Conservation (phyloP, 139 green algal genomes). For the Microglena sp. region DNA sequence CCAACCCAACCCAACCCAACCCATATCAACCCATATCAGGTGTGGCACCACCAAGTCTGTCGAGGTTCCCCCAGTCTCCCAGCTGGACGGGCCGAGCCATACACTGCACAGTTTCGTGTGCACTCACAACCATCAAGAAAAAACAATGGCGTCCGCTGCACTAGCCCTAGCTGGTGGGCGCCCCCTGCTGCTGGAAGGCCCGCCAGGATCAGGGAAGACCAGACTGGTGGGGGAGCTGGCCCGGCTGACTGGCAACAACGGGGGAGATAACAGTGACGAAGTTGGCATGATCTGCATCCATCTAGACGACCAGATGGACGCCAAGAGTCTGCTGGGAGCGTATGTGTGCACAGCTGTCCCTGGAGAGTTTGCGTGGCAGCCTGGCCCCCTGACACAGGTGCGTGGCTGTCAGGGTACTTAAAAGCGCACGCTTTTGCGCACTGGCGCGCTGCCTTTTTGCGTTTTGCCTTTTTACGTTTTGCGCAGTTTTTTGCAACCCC, state of each 20-base stretch:
- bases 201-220: conserved; percentile 81
- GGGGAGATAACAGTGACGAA: conserved; percentile 53
- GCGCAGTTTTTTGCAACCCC: too few relatives aligned
- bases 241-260: conserved; percentile 36
- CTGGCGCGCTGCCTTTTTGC: too few relatives aligned
- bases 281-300: conserved; percentile 59
- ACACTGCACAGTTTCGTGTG: not conserved
- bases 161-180: conserved; percentile 64
- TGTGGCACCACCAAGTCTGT: not conserved
- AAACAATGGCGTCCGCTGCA: conserved; percentile 52
- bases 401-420: too few relatives aligned
- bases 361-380: conserved; percentile 93
- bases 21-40: not conserved
- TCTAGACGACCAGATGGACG: conserved; percentile 93
- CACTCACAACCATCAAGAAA: conserved; percentile 36
- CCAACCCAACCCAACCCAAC: not conserved
- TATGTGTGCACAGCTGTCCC: conserved; percentile 85
- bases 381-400: conserved; percentile 77
- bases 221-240: conserved; percentile 69
- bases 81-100: not conserved
- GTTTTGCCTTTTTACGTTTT: not conserved
- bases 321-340: conserved; percentile 84
- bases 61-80: not conserved
- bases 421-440: too few relatives aligned
- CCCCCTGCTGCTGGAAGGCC: conserved; percentile 83